Evolutionary conservation across 2,329 filamentous ascomycete species (phyloP), one percentile per base, ranked within the genome.

Genomic region (Exophiala viscosa): DNA sequence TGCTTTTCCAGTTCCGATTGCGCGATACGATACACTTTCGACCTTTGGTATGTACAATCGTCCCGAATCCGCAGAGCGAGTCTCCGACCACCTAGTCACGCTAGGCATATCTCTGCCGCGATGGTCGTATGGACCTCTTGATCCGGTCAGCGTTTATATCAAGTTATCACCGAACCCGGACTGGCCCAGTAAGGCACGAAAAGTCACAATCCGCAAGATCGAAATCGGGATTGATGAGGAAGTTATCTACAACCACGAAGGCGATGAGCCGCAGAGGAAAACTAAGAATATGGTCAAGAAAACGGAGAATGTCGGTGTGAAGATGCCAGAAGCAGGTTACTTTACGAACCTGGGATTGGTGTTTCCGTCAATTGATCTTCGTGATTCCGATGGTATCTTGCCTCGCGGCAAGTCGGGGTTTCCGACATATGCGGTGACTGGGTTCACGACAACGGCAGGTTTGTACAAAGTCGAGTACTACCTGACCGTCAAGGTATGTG

Each of bases 41-140:
- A 97, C 93, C 1, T 99, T 99, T 73, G 93, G 93, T 71, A 97
- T 97, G 93, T 99, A 97, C 76, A 97, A 97, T 73, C 86, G 90
- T 49, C 92, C 91, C 13, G 92, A 96, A 70, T 87, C 87, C 54
- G 89, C 90, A 50, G 87, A 95, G 64, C 83, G 85, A 55, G 88
- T 90, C 31, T 84, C 87, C 46, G 93, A 97, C 73, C 93, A 95
- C 69, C 76, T 97, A 49, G 89, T 97, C 55, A 95, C 90, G 7
- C 76, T 97, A 49, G 90, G 88, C 41, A 95, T 96, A 62, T 95
- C 90, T 56, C 77, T 99, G 60, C 92, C 93, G 18, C 84, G 90
- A 57, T 96, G 92, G 90, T 96, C 91, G 58, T 99, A 97, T 68
- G 93, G 93, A 0, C 93, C 93, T 3, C 80, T 92, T 55, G 93